Percentiles rank a stretch among this genome's conserved stretches.
These are phyloP conservation scores for Perilla frutescens DNA, from an alignment of 257 asterid species.

Conservation along the genomic window DNA sequence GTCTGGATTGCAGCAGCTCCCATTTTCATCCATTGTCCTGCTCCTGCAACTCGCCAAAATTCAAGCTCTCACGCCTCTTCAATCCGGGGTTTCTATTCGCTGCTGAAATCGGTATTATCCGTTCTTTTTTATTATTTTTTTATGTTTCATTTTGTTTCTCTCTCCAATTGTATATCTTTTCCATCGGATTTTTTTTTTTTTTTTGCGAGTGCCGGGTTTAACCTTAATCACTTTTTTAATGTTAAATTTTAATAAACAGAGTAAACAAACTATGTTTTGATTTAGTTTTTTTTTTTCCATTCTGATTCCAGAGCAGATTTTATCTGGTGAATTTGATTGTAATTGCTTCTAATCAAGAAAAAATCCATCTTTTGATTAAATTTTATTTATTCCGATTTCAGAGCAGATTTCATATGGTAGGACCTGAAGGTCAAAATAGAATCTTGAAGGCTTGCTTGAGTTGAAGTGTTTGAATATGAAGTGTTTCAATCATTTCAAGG, in stretches of 20 bases:
- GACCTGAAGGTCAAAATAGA: conserved; percentile 23
- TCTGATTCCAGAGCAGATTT: background rate
- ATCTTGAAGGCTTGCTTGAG: conserved; percentile 34
- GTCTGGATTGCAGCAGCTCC: background rate
- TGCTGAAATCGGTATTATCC: background rate
- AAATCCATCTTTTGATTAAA: conserved; percentile 6
- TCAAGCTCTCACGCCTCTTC: background rate
- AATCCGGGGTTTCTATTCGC: conserved; percentile 5
- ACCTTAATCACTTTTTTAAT: background rate
- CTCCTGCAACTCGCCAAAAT: background rate
- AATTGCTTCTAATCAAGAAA: background rate
- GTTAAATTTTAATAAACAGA: background rate
- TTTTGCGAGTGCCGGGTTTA: no score
- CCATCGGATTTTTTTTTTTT: background rate
- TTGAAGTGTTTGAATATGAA: conserved; percentile 44
- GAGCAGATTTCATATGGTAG: conserved; percentile 33
- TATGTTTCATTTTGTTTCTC: background rate
- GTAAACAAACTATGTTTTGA: background rate
- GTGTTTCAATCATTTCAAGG: conserved; percentile 74
- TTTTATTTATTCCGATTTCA: background rate
- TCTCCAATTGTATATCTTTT: background rate
- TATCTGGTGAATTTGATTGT: no score
- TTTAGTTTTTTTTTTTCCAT: background rate
- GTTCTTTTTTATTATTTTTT: background rate
- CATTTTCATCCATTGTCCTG: background rate